These are phyloP conservation scores for Lactifluus piperatus DNA, from an alignment of 768 basidiomycete species.

Conservation along the genomic window DNA sequence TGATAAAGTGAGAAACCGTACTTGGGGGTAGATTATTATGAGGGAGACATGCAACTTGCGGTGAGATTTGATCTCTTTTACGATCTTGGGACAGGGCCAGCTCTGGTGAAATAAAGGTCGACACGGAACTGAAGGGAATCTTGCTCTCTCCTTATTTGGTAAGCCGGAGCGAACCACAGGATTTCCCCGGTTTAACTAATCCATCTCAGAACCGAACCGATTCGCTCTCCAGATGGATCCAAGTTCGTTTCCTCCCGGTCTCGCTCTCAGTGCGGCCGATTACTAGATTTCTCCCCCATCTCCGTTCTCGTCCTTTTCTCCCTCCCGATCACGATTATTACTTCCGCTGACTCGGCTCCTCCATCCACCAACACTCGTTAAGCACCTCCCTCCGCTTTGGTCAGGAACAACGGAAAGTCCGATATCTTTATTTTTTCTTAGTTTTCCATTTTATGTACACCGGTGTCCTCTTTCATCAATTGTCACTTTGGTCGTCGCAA, in stretches of 20 bases:
- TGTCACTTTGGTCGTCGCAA: background rate
- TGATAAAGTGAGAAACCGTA: background rate
- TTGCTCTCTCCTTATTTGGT: slow-evolving; percentile 7
- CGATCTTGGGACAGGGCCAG: slow-evolving; percentile 14
- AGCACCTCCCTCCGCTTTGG: too few species aligned
- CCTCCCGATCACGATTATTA: slow-evolving; percentile 14
- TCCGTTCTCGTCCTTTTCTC: background rate
- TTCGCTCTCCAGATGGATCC: too few species aligned
- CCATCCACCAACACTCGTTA: background rate
- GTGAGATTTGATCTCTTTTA: slow-evolving; percentile 18
- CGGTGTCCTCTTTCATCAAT: background rate
- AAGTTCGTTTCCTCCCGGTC: slow-evolving; percentile 11
- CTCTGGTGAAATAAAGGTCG: slow-evolving; percentile 16
- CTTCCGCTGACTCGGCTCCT: slow-evolving; percentile 2
- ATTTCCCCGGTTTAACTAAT: slow-evolving; percentile 12
- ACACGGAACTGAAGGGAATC: slow-evolving; percentile 14
- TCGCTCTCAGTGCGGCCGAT: slow-evolving; percentile 17
- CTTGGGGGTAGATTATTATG: slow-evolving; percentile 16
- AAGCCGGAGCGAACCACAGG: slow-evolving; percentile 5
- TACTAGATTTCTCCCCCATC: slow-evolving; percentile 1
- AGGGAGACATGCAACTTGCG: slow-evolving; percentile 15
- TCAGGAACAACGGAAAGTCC: background rate
- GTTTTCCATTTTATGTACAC: background rate
- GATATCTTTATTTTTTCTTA: background rate
- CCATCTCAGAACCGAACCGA: background rate